Evolutionary conservation across 2,329 filamentous ascomycete genomes (phyloP).

Genomic region (Colletotrichum endophyticum): DNA sequence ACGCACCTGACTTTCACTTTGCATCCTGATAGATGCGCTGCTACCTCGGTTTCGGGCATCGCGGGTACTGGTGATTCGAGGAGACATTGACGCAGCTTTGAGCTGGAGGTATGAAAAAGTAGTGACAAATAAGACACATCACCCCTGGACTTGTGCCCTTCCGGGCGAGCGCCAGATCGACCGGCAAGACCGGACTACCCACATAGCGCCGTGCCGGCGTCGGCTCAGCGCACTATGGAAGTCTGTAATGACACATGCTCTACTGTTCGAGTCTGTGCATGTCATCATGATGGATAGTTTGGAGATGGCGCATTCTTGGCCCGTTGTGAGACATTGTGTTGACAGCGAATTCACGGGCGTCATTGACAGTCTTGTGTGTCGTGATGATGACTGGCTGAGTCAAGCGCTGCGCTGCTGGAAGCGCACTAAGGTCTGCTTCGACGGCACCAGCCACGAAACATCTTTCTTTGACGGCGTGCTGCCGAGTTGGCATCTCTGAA

Average conservation of each 20-base stretch:
- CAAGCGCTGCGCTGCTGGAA: background rate
- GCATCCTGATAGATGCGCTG: background rate
- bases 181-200: background rate
- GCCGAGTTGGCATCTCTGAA: background rate
- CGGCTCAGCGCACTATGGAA: background rate
- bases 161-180: conserved; percentile 8
- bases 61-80: background rate
- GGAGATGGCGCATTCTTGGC: background rate
- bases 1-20: background rate
- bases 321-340: background rate
- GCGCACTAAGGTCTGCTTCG: background rate
- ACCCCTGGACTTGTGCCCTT: background rate
- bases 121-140: conserved; percentile 5
- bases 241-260: background rate
- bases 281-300: background rate
- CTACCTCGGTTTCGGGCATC: background rate
- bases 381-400: background rate
- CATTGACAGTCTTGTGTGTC: background rate
- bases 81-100: background rate
- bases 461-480: background rate
- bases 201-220: conserved; percentile 3
- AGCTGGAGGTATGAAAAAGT: background rate
- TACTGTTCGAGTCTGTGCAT: background rate
- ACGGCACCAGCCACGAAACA: background rate
- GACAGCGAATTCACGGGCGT: background rate